Conservation (phyloP, 1,284 basidiomycete species). For the Thecaphora thlaspeos region DNA sequence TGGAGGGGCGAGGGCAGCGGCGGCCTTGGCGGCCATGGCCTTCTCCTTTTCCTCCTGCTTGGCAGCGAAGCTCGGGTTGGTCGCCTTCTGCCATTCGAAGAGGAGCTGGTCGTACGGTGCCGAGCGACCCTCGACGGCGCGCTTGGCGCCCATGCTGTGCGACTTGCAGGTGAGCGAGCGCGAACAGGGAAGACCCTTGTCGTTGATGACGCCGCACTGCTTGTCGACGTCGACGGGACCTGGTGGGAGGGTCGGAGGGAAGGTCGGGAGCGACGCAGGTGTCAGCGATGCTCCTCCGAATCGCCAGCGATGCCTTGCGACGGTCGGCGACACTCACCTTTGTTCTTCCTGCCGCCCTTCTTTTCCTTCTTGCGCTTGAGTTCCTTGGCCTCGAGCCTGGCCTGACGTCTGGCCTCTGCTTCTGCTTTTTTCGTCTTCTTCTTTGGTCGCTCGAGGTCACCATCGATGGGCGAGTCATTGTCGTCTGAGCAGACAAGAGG, state of each 20-base stretch:
- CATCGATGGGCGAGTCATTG: constrained; percentile 22
- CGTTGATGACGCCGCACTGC: constrained; percentile 97
- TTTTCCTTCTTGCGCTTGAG: constrained; percentile 20
- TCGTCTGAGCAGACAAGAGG: no score
- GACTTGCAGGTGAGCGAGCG: constrained; percentile 97
- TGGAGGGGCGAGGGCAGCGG: constrained; percentile 30
- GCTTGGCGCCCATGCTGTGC: constrained; percentile 94
- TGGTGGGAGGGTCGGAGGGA: no score
- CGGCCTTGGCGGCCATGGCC: constrained; percentile 45
- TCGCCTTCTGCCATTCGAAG: constrained; percentile 81
- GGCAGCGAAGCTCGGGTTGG: constrained; percentile 92
- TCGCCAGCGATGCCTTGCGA: no score
- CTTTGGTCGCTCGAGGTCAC: constrained; percentile 11
- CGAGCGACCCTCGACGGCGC: constrained; percentile 82
- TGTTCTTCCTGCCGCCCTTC: constrained; percentile 37
- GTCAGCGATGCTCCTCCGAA: no score
- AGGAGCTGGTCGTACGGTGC: constrained; percentile 77
- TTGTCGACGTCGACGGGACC: constrained; percentile 71
- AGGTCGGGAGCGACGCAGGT: no score
- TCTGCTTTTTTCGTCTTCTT: constrained; percentile 31
- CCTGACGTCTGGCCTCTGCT: constrained; percentile 8
- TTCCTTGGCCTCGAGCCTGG: constrained; percentile 8
- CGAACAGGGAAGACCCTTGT: constrained; percentile 89
- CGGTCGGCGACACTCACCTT: constrained; percentile 8
- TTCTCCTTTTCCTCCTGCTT: constrained; percentile 68